These are phyloP conservation scores for Elsinoe fawcettii DNA, from an alignment of 2,329 filamentous ascomycete genomes.

Conservation along the genomic window DNA sequence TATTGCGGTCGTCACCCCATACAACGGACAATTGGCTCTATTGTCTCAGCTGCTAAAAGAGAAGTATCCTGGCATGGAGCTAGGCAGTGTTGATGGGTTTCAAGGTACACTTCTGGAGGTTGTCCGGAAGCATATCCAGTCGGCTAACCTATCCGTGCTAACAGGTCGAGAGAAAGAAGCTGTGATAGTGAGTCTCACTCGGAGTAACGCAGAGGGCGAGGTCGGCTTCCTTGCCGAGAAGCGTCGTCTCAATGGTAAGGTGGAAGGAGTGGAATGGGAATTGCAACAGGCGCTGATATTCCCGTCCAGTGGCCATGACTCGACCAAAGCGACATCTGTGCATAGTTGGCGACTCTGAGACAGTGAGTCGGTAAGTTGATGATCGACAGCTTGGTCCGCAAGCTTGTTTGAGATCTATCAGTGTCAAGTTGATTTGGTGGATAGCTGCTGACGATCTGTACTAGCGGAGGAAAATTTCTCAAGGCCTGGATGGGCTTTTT, in stretches of 20 bases:
- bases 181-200: slow-evolving; percentile 84
- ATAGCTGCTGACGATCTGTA: slow-evolving; percentile 12
- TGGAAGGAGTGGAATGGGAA: neutral
- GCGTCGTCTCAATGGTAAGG: slow-evolving; percentile 79
- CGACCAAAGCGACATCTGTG: slow-evolving; percentile 83
- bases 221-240: slow-evolving; percentile 93
- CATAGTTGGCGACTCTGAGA: slow-evolving; percentile 89
- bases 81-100: slow-evolving; percentile 96
- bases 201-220: slow-evolving; percentile 78
- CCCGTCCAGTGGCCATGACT: slow-evolving; percentile 81
- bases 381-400: slow-evolving; percentile 7
- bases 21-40: slow-evolving; percentile 84
- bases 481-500: slow-evolving; percentile 86
- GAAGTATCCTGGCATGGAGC: slow-evolving; percentile 71
- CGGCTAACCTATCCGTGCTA: neutral
- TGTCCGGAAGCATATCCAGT: neutral
- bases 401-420: slow-evolving; percentile 10
- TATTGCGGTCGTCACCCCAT: slow-evolving; percentile 90
- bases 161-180: slow-evolving; percentile 77
- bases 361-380: slow-evolving; percentile 68
- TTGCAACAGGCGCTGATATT: slow-evolving; percentile 14
- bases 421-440: neutral
- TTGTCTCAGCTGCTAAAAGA: slow-evolving; percentile 72
- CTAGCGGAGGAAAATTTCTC: slow-evolving; percentile 74
- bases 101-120: slow-evolving; percentile 51